Base-by-base conservation (phyloP, 2,329 filamentous ascomycete species). In the Hypocreales sp. region DNA sequence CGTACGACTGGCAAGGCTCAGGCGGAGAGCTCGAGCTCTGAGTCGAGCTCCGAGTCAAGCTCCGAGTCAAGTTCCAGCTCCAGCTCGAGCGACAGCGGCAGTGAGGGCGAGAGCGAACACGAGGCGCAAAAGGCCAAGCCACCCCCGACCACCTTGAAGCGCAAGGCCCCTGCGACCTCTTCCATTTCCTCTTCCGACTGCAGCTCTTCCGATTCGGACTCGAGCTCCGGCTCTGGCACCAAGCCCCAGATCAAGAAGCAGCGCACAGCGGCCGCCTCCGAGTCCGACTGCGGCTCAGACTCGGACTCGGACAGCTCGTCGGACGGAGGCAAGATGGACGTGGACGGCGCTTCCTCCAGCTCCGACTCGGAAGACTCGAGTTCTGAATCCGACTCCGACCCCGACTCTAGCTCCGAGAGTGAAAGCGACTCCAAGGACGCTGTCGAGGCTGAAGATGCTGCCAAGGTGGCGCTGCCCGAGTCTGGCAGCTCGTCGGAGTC, bases 211-310 rank as follows among this genome's bases (percentile, higher is more conserved):
- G n/a, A n/a, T n/a, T 49, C 46, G 22, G 39, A 39, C 10, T 53
- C 52, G 1, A 47, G 53, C 25, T 62, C 61, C 12, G 54, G 51
- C 35, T 60, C 56, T 7, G 59, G 62, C 21, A 56, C 56, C 22
- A 55, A 63, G 31, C 64, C 60, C 4, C 55, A 56, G 33, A 37
- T 51, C 15, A 74, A 74, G 55, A 73, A 70, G 50, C 46, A 47
- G 34, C 61, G 59, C 45, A 55, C 51, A 17, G 58, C 25, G 4
- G 22, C 31, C 13, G 18, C 32, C 17, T 30, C 33, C 15, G 32
- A 39, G 14, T 36, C 38, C n/a, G n/a, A n/a, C n/a, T n/a, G n/a
- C n/a, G n/a, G n/a, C 3, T 13, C 14, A 15, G 20, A 28, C 20
- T 31, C 33, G 12, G 34, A 36, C 32, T 40, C 36, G 5, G 27